Conservation (phyloP, 208 protist genomes). For the Wallacemonas sp. region DNA sequence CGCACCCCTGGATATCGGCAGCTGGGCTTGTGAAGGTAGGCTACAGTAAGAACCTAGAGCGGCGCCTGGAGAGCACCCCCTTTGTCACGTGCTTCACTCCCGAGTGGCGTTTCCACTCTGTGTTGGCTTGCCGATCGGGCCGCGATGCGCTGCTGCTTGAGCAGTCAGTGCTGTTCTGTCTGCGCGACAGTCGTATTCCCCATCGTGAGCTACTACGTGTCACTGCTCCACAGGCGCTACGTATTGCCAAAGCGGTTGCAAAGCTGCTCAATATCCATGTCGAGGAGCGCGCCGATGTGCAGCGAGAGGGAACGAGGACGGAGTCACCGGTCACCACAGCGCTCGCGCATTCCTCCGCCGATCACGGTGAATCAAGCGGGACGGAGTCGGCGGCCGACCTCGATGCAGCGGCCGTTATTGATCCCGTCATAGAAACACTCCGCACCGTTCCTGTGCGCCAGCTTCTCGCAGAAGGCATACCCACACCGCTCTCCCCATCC, state of each 20-base stretch:
- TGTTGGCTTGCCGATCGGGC: constrained; percentile 51
- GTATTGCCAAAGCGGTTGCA: constrained; percentile 34
- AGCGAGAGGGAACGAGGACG: too few species aligned
- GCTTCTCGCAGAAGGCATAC: not conserved
- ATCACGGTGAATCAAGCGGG: too few species aligned
- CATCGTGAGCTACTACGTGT: constrained; percentile 57
- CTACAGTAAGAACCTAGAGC: constrained; percentile 53
- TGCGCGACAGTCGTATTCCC: constrained; percentile 49
- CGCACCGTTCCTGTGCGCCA: not conserved
- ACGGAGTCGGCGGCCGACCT: too few species aligned
- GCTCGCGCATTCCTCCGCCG: too few species aligned
- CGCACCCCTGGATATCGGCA: constrained; percentile 62
- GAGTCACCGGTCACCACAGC: too few species aligned
- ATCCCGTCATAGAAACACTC: not conserved
- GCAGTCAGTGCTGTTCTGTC: constrained; percentile 67
- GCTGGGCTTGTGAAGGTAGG: constrained; percentile 73
- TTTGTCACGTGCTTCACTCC: constrained; percentile 82
- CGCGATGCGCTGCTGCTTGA: constrained; percentile 71
- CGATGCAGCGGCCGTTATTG: not conserved
- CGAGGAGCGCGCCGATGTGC: not conserved
- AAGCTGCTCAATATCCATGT: constrained; percentile 36
- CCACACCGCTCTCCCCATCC: too few species aligned
- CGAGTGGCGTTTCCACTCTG: constrained; percentile 63
- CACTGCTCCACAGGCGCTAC: constrained; percentile 34
- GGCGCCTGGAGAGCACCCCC: constrained; percentile 63